phyloP scores from a whole-genome alignment of 2,329 filamentous ascomycete species.

The Malbranchea cinnamomea region DNA sequence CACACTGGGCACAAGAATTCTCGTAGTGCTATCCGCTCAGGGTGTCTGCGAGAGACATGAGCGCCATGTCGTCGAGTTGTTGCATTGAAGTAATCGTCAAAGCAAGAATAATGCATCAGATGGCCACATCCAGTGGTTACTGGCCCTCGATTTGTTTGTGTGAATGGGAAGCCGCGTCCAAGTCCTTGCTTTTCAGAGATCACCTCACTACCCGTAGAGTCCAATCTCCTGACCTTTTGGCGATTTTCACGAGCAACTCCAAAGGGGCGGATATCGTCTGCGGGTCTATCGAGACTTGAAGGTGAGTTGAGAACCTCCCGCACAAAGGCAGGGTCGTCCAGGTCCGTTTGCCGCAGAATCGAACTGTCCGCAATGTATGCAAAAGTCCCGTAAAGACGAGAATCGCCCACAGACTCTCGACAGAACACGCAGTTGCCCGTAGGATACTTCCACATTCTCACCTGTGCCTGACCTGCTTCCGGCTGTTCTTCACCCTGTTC shows the following conservation, averaged over 20 bases:
- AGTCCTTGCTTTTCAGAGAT: constrained; percentile 64
- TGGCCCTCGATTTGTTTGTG: constrained; percentile 53
- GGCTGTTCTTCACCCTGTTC: constrained; percentile 43
- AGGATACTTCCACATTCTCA: constrained; percentile 78
- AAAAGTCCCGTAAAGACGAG: constrained; percentile 81
- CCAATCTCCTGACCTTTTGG: constrained; percentile 59
- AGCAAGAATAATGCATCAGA: constrained; percentile 96
- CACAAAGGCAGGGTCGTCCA: constrained; percentile 68
- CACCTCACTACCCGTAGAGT: constrained; percentile 55
- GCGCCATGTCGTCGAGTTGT: constrained; percentile 72
- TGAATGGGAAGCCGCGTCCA: constrained; percentile 72
- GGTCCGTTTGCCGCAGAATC: constrained; percentile 73
- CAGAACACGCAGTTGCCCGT: constrained; percentile 88
- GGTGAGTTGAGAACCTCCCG: constrained; percentile 69
- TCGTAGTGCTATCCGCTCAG: constrained; percentile 60
- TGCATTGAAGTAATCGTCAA: constrained; percentile 78
- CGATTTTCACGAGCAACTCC: constrained; percentile 82
- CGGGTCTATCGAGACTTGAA: constrained; percentile 66
- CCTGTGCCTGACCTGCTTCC: constrained; percentile 41
- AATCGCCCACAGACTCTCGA: constrained; percentile 88
- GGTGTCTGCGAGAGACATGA: constrained; percentile 89
- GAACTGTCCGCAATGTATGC: constrained; percentile 74
- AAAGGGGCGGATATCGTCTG: constrained; percentile 72
- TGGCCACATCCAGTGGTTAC: constrained; percentile 88
- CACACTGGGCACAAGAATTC: constrained; percentile 96